Conservation (phyloP, 495 filamentous ascomycete species). For the Tuber brumale region DNA sequence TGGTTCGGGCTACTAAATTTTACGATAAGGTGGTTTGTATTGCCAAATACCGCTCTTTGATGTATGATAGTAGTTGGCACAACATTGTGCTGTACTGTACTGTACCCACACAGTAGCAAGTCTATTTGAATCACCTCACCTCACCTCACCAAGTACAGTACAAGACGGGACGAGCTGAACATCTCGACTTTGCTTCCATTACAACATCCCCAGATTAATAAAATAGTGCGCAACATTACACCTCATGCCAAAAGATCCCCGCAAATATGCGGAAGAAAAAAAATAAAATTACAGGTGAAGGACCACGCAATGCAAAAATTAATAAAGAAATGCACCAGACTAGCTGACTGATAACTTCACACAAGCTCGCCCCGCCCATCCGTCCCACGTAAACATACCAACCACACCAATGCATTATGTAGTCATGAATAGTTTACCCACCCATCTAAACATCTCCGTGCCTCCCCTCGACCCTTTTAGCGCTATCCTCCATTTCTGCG, state of each 20-base stretch:
- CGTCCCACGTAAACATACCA: background rate
- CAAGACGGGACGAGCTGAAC: background rate
- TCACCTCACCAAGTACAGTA: background rate
- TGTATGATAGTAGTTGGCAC: background rate
- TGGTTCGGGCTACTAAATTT: too few relatives aligned
- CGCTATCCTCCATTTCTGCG: background rate
- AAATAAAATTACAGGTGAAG: background rate
- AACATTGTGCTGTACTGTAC: too few relatives aligned
- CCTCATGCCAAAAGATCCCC: background rate
- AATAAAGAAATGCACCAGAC: background rate
- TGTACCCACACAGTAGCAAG: background rate
- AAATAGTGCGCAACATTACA: background rate
- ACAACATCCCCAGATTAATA: too few relatives aligned
- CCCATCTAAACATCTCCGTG: background rate
- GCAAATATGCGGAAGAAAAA: background rate
- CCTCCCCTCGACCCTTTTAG: conserved; percentile 10
- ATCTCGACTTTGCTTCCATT: background rate
- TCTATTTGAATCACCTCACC: background rate
- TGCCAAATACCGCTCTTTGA: background rate
- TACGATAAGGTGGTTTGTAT: background rate
- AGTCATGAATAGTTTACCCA: background rate
- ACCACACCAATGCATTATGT: background rate
- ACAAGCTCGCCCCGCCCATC: background rate
- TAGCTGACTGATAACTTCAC: background rate
- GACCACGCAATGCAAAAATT: background rate